Evolutionary conservation across 768 basidiomycete genomes (phyloP).

Genomic region (Phlebiopsis gigantea): DNA sequence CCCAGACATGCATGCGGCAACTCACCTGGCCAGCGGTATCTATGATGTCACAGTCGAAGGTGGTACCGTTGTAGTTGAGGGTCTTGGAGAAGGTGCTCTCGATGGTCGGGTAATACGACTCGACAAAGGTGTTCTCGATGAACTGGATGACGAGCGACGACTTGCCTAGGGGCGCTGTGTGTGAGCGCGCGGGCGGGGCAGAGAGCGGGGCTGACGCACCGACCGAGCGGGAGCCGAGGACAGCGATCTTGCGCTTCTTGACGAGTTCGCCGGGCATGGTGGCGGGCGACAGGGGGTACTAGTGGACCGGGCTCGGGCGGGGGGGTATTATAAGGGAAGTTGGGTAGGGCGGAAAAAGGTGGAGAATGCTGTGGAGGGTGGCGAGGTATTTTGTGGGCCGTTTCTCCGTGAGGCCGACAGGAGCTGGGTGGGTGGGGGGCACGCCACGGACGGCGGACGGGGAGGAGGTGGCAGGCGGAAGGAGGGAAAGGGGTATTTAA

Average conservation of each 20-base stretch:
- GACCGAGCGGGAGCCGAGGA: slow-evolving; percentile 83
- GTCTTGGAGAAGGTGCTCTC: slow-evolving; percentile 84
- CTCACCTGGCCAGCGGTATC: slow-evolving; percentile 95
- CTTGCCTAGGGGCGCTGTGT: slow-evolving; percentile 57
- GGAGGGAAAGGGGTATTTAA: slow-evolving; percentile 14
- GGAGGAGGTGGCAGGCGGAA: slow-evolving; percentile 4
- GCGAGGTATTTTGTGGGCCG: slow-evolving; percentile 26
- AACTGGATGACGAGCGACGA: slow-evolving; percentile 91
- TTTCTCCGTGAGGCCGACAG: slow-evolving; percentile 20
- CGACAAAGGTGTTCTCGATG: slow-evolving; percentile 88
- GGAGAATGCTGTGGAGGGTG: slow-evolving; percentile 13
- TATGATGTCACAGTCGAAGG: slow-evolving; percentile 96
- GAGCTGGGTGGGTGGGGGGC: slow-evolving; percentile 10
- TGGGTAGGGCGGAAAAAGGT: neutral
- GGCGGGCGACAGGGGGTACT: slow-evolving; percentile 8
- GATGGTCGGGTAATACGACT: slow-evolving; percentile 94
- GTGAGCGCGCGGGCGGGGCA: slow-evolving; percentile 12
- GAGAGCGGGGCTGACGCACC: slow-evolving; percentile 43
- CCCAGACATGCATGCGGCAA: slow-evolving; percentile 4
- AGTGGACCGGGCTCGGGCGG: too few relatives aligned
- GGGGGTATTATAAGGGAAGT: slow-evolving; percentile 4
- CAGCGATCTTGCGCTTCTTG: slow-evolving; percentile 85
- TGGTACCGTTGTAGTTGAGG: slow-evolving; percentile 80
- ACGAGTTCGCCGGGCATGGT: slow-evolving; percentile 36
- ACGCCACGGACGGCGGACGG: slow-evolving; percentile 1